Base-by-base conservation (phyloP, 352 stramenopile species). In the Globisporangium nagaii region DNA sequence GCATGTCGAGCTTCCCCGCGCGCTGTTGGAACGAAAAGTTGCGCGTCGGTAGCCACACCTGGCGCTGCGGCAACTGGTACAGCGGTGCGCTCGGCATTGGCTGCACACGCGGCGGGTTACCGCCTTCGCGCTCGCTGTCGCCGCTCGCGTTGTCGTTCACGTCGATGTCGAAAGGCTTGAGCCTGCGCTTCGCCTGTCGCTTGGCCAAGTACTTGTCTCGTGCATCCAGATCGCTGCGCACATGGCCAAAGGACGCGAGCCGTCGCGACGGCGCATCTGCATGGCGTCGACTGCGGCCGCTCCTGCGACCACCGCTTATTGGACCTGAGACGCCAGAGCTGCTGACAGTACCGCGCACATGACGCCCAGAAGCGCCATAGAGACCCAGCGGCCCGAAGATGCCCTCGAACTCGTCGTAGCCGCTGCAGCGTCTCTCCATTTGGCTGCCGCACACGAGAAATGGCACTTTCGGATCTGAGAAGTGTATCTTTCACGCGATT, bases 21-120 rank as follows among this genome's bases (percentile, higher is more conserved):
- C 83, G 69, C 49, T 90, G 80, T 24, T 79, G 76, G 40, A 93
- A 93, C 19, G 75, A 59, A 34, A 93, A 93, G 41, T 75, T 73
- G n/a, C 76, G 77, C 10, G 79, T 70, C 25, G 79, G 80, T 12
- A 91, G 61, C 78, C 80, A 90, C 32, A 90, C 72, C 35, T 86
- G 76, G 41, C 65, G 66, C 25, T 10, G 56, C 46, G 11, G 27
- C 15, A 17, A 1, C 9, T 2, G n/a, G 24, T 37, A 34, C n/a
- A 2, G 10, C 3, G 7, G 40, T 3, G 13, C n/a, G 24, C 20
- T 37, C 25, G n/a, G 13, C 43, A 50, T 27, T 20, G 28, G 17
- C 25, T 27, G 30, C 24, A 17, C 22, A 11, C 28, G 22, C 13
- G 48, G 19, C 1, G 37, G 49, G 7, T 56, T 32, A 2, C 0